Conservation (phyloP, 306 rosid genomes). For the Fagus crenata region DNA sequence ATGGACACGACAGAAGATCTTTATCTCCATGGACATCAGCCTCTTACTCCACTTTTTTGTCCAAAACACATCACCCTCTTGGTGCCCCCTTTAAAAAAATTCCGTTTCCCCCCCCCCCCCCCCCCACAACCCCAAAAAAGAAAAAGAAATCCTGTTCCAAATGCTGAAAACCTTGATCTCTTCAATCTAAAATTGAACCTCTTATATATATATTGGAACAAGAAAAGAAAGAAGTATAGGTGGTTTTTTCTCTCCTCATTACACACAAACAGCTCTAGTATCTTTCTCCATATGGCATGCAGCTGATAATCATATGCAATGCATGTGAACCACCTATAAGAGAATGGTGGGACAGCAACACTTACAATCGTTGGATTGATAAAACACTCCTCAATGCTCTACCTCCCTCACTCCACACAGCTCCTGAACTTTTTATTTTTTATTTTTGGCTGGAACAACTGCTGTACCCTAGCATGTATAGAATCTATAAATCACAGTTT, state of each 20-base stretch:
- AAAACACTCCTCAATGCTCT: no score
- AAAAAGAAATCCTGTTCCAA: neutral
- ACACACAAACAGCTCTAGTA: neutral
- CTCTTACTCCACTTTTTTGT: neutral
- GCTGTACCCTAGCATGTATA: no score
- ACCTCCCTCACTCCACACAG: no score
- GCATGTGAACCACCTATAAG: neutral
- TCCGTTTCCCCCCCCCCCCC: no score
- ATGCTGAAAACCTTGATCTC: neutral
- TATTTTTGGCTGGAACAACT: no score
- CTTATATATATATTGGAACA: neutral
- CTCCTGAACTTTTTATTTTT: no score
- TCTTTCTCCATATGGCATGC: neutral
- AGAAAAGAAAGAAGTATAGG: neutral
- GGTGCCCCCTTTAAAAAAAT: no score
- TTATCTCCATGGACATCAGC: neutral
- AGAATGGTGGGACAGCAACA: neutral
- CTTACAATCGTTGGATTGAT: no score
- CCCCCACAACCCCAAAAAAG: neutral
- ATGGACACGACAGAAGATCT: neutral
- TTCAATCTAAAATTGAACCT: no score
- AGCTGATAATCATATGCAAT: neutral
- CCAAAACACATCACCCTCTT: neutral
- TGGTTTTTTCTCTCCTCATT: neutral
- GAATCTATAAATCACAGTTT: no score